These are phyloP conservation scores for Beta macrorhiza DNA, from an alignment of 179 eudicot species.

Conservation along the genomic window DNA sequence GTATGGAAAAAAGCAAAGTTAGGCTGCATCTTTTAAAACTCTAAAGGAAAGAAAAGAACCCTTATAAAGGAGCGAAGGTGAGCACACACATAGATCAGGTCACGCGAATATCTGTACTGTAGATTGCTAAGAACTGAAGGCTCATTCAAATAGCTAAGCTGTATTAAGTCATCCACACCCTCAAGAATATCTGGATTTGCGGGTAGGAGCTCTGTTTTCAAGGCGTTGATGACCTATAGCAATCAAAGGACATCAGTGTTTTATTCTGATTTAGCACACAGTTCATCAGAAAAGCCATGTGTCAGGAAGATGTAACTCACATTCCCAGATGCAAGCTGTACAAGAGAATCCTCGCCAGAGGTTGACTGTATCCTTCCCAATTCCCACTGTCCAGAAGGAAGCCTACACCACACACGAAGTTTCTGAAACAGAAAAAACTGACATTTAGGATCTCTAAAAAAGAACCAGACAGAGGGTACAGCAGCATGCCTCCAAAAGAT, in stretches of 20 bases:
- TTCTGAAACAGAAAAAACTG: slow-evolving; percentile 46
- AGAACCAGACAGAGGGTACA: slow-evolving; percentile 2
- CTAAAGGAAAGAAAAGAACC: slow-evolving; percentile 14
- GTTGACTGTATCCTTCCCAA: slow-evolving; percentile 70
- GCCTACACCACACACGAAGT: slow-evolving; percentile 83
- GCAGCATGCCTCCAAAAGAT: not conserved
- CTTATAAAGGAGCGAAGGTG: slow-evolving; percentile 1
- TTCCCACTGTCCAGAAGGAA: slow-evolving; percentile 65
- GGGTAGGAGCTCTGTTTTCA: slow-evolving; percentile 62
- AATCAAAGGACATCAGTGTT: slow-evolving; percentile 20
- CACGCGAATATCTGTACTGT: slow-evolving; percentile 64
- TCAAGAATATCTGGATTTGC: slow-evolving; percentile 90
- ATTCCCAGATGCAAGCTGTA: slow-evolving; percentile 57
- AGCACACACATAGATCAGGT: slow-evolving; percentile 65
- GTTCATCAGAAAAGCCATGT: slow-evolving; percentile 2
- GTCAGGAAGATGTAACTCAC: slow-evolving; percentile 46
- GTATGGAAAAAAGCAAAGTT: slow-evolving; percentile 4
- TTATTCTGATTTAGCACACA: slow-evolving; percentile 10
- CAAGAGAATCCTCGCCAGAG: slow-evolving; percentile 55
- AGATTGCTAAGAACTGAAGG: slow-evolving; percentile 84
- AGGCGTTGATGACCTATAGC: slow-evolving; percentile 52
- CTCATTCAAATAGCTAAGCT: slow-evolving; percentile 86
- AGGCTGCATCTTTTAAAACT: slow-evolving; percentile 20
- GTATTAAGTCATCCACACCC: slow-evolving; percentile 89
- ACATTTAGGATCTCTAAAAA: slow-evolving; percentile 26